These are phyloP conservation scores for Capillidium rhysosporum DNA, from an alignment of 371 early-diverging fungal genomes.

Conservation along the genomic window DNA sequence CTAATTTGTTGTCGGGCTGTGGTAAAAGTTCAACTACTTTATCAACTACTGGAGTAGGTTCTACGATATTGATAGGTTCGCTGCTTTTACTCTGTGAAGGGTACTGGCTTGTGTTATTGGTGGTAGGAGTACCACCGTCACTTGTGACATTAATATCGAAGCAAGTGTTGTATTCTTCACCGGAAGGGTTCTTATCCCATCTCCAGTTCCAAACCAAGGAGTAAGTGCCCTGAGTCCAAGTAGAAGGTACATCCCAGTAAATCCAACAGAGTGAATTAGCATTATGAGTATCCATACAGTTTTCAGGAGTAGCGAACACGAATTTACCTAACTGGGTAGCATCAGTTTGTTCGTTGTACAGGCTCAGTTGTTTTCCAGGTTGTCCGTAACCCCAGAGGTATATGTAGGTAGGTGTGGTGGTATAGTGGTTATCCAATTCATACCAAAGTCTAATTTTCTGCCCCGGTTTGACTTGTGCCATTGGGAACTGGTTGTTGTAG, in stretches of 20 bases:
- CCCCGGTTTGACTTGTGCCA: slow-evolving; percentile 19
- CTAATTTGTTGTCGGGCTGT: no score
- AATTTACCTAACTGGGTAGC: slow-evolving; percentile 9
- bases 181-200: slow-evolving; percentile 27
- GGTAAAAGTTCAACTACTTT: no score
- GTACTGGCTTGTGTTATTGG: no score
- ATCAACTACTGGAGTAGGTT: no score
- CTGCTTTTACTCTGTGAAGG: no score
- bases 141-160: slow-evolving; percentile 19
- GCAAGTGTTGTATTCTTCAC: slow-evolving; percentile 32
- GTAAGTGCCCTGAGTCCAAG: slow-evolving; percentile 16
- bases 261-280: slow-evolving; percentile 22
- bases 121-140: not conserved
- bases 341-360: slow-evolving; percentile 14
- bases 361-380: slow-evolving; percentile 11
- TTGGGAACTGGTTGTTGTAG: slow-evolving; percentile 15
- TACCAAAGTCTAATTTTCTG: slow-evolving; percentile 20
- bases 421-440: slow-evolving; percentile 26
- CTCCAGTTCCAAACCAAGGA: slow-evolving; percentile 31
- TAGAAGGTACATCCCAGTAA: slow-evolving; percentile 17
- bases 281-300: slow-evolving; percentile 11
- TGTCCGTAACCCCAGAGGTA: slow-evolving; percentile 17
- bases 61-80: no score
- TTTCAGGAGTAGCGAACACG: slow-evolving; percentile 12
- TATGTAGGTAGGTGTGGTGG: slow-evolving; percentile 15